Conservation (phyloP, 2,329 filamentous ascomycete species). For the Tolypocladium ophioglossoides region DNA sequence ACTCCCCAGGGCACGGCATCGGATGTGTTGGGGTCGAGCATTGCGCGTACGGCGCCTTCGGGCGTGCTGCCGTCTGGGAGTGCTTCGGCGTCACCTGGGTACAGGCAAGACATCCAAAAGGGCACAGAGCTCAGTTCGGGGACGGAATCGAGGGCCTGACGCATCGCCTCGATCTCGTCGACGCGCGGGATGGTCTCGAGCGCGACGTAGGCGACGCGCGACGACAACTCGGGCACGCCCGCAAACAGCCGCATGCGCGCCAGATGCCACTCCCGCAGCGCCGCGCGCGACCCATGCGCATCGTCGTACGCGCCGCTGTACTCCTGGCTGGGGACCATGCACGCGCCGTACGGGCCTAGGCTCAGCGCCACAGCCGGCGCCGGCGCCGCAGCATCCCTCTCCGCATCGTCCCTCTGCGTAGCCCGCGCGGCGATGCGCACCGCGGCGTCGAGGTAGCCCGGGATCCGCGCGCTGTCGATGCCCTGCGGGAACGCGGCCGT, state of each 20-base stretch:
- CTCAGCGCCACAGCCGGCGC: constrained; percentile 40
- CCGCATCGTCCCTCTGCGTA: not conserved
- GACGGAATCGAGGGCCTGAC: constrained; percentile 27
- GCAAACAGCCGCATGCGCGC: constrained; percentile 42
- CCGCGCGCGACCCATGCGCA: constrained; percentile 29
- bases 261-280: constrained; percentile 45
- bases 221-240: constrained; percentile 22
- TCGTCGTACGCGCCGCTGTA: constrained; percentile 52
- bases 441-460: constrained; percentile 30
- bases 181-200: constrained; percentile 57
- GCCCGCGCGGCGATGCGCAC: constrained; percentile 30
- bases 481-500: constrained; percentile 30
- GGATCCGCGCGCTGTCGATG: constrained; percentile 27
- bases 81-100: constrained; percentile 38
- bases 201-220: constrained; percentile 42
- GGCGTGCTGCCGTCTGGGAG: constrained; percentile 46
- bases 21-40: constrained; percentile 21
- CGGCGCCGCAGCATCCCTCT: constrained; percentile 7
- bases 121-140: constrained; percentile 19
- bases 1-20: constrained; percentile 43
- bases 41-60: constrained; percentile 21
- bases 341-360: constrained; percentile 57
- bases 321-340: constrained; percentile 55
- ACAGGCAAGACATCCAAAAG: constrained; percentile 56
- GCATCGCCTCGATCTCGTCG: constrained; percentile 50